Base-by-base conservation (phyloP, 176 grass and related monocot species). In the Aegilops tauschii region DNA sequence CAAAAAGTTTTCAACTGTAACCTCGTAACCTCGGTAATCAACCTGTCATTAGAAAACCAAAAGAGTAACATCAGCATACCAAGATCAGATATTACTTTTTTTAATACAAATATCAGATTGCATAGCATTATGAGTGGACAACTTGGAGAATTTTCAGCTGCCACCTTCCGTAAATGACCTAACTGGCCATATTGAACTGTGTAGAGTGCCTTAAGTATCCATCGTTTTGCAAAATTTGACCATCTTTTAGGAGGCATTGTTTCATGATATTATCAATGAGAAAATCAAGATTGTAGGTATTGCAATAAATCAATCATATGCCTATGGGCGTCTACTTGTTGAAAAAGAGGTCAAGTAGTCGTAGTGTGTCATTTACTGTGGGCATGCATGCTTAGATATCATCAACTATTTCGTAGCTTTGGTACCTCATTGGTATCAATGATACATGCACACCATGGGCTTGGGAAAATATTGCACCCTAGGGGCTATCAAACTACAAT, bases 11-110 rank as follows among this genome's bases (percentile, higher is more conserved):
- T 99, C 97, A 82, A 96, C 97, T 61, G 94, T 99, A 23, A 99
- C 97, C 90, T 99, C 94, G 65, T 96, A 99, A 68, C 97, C 97
- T 64, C 94, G 90, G 72, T 99, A 99, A 92, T 99, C 97, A 70
- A 96, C 97, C 97, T 99, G 69, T 65, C 62, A 49, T 72, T 59
- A 72, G 58, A 83, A 73, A 65, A 9, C 1, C 61, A 83, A 64
- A 44, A 31, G 9, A n/a, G 45, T 36, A 87, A 84, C 61, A 77
- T 52, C 25, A 70, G 73, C 63, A 17, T 30, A 84, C 8, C 67
- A 50, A 50, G 28, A 84, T 50, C 3, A 78, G 12, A 18, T 28
- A 27, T 23, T 69, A 52, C 73, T 16, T 54, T 21, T 58, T 66
- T 20, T 18, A 49, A 4, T 8, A 80, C 4, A 69, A 35, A 7